Evolutionary conservation across 257 asterid species (phyloP), one percentile per base, ranked within the genome.

Genomic region (Nicotiana knightiana): DNA sequence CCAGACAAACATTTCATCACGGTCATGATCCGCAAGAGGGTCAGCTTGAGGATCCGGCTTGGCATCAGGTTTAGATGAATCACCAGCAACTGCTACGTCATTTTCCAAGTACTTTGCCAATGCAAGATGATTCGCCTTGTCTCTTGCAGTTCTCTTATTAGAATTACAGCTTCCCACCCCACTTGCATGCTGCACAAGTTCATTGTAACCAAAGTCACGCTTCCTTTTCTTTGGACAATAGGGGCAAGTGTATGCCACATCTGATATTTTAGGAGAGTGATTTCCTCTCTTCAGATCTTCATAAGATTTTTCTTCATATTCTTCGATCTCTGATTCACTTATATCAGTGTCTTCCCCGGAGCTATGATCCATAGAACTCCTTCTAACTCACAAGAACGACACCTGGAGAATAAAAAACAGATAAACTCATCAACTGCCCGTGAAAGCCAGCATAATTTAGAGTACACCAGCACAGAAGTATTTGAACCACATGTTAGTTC

Each of bases 161-260:
- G 97, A 90, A 73, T 26, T 86, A 77, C 92, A 84, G 51, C 79
- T 88, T 39, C 92, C 92, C 63, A 96, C 88, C 57, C 92, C 87
- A 81, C 86, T 86, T 21, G 92, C 95, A 65, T 93, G 98, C 88
- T 96, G 97, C 89, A 89, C 26, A 73, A 96, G 92, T 28, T 93
- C 98, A 80, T 87, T 86, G 84, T 86, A 90, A 63, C 48, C 84
- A 84, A 73, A 92, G 85, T 86, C 93, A 15, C 86, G 84, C 88
- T 90, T 93, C 83, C 86, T 87, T 82, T 88, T 92, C 81, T 88
- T 88, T 28, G 94, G 88, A 87, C 99, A 96, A 85, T 70, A 94
- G 26, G 99, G 98, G 88, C 99, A 96, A 43, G 89, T 71, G 85
- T 88, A 92, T n/a, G 89, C 88, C 54, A 86, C 81, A 67, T 87